Evolutionary conservation across 2,329 filamentous ascomycete genomes (phyloP).

Genomic region (Fusarium staphyleae): DNA sequence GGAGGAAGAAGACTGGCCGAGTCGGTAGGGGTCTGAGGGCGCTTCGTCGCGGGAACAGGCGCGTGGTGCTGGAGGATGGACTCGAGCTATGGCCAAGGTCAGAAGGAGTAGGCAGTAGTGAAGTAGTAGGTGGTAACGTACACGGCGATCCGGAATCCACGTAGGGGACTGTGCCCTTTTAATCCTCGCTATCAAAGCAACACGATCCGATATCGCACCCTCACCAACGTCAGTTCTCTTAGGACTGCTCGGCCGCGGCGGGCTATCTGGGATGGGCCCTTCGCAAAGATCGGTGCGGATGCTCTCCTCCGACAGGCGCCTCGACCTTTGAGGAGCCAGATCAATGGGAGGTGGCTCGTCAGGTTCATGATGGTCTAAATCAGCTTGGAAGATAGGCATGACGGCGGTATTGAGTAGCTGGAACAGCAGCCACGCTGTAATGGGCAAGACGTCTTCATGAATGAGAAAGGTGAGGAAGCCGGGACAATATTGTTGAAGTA

Average conservation of each 20-base stretch:
- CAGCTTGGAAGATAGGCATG: slow-evolving; percentile 68
- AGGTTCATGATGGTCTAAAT: slow-evolving; percentile 50
- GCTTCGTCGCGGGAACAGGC: slow-evolving; percentile 21
- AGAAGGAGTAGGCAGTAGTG: not conserved
- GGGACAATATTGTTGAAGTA: slow-evolving; percentile 3
- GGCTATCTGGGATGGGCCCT: slow-evolving; percentile 58
- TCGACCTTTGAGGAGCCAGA: slow-evolving; percentile 24
- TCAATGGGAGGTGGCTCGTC: slow-evolving; percentile 36
- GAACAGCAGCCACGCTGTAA: slow-evolving; percentile 46
- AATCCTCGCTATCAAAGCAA: slow-evolving; percentile 82
- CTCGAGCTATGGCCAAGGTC: slow-evolving; percentile 46
- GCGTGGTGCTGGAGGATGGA: slow-evolving; percentile 43
- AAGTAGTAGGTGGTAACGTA: slow-evolving; percentile 46
- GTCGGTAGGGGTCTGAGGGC: slow-evolving; percentile 46
- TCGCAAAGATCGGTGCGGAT: slow-evolving; percentile 68
- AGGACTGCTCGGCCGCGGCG: slow-evolving; percentile 38
- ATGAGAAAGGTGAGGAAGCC: slow-evolving; percentile 13
- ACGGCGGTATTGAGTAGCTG: slow-evolving; percentile 33
- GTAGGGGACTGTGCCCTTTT: slow-evolving; percentile 80
- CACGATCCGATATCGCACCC: slow-evolving; percentile 64
- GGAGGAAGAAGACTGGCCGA: slow-evolving; percentile 54
- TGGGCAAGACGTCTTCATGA: slow-evolving; percentile 31
- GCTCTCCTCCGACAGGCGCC: slow-evolving; percentile 63
- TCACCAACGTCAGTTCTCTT: slow-evolving; percentile 38
- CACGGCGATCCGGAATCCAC: slow-evolving; percentile 73